Percentiles rank a stretch among this genome's conserved stretches.
Conservation (phyloP, 2,329 filamentous ascomycete species). For the Ophiostoma angusticollis region DNA sequence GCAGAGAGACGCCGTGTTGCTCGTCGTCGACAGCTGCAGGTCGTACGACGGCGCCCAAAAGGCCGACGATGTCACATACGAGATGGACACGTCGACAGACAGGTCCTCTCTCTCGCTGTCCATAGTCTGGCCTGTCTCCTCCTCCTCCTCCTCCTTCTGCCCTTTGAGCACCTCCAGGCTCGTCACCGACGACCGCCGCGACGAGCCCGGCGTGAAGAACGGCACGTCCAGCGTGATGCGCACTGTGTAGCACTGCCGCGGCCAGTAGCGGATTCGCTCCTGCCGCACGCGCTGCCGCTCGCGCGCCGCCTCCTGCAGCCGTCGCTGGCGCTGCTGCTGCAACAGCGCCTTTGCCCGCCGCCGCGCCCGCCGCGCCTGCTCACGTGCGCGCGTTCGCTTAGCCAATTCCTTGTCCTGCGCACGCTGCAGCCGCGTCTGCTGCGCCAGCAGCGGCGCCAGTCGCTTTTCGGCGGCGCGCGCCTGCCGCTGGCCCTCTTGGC, state of each 20-base stretch:
- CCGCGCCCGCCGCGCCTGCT: conserved; percentile 21
- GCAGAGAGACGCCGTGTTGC: conserved; percentile 37
- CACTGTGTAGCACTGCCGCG: conserved; percentile 34
- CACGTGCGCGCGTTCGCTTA: conserved; percentile 19
- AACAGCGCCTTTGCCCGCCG: conserved; percentile 21
- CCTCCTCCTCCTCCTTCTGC: conserved; percentile 35
- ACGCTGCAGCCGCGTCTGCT: conserved; percentile 21
- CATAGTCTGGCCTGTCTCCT: conserved; percentile 23
- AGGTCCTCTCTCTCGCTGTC: not conserved
- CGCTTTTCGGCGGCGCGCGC: conserved; percentile 22
- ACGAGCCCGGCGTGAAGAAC: conserved; percentile 29
- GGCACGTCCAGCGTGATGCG: conserved; percentile 38
- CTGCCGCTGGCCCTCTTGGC: conserved; percentile 21
- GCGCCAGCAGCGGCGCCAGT: conserved; percentile 21
- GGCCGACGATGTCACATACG: conserved; percentile 45
- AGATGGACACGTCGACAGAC: conserved; percentile 37
- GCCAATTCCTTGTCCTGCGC: conserved; percentile 14
- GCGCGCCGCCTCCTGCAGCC: conserved; percentile 15
- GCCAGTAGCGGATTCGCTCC: conserved; percentile 36
- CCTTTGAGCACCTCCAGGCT: conserved; percentile 41
- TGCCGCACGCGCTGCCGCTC: conserved; percentile 31
- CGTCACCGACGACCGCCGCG: conserved; percentile 35
- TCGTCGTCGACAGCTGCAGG: conserved; percentile 44
- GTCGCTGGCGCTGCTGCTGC: conserved; percentile 23
- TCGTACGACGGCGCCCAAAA: conserved; percentile 52